Evolutionary conservation across 148 eudicot genomes (phyloP), one percentile per base, ranked within the genome.

Genomic region (Heliamphora exappendiculata): DNA sequence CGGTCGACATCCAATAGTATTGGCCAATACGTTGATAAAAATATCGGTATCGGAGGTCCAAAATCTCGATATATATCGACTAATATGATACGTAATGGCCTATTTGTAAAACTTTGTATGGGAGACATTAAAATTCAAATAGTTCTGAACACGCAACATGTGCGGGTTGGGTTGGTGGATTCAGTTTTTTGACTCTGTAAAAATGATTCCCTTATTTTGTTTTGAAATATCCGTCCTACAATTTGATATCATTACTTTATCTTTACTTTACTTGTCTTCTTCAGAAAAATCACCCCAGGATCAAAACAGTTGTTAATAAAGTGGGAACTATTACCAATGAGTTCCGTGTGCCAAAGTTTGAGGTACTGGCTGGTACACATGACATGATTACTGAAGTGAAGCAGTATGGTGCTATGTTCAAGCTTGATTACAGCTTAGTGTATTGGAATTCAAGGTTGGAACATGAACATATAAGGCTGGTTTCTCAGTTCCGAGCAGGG

Each of bases 361-460:
- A 95, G 81, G 74, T 95, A 77, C 90, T 95, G 55, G 90, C 94
- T 19, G 99, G 99, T 62, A 88, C 89, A n/a, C 67, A 82, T 59
- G 91, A 91, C 76, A 91, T 93, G 99, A 88, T 82, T 59, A 93
- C 99, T 54, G 98, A 93, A 82, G 98, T 95, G 72, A 95, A 89
- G 82, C 99, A 95, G 76, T 93, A 88, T 76, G 91, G 94, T 68
- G 98, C 97, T 74, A 91, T 85, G 51, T 95, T 95, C 82, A 91
- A 89, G 84, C 98, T 95, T 81, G 97, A 95, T 78, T 95, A 93
- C 76, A 82, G 99, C 57, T 87, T 91, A 84, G 99, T 95, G 36
- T 95, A 95, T 77, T 95, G 99, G 99, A 95, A 95, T 86, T 95
- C 99, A 39, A 89, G 99, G 80, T 82, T 95, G 84, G 99, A 95